Evolutionary conservation across 2,329 filamentous ascomycete genomes (phyloP).

Genomic region (Trichophyton mentagrophytes): DNA sequence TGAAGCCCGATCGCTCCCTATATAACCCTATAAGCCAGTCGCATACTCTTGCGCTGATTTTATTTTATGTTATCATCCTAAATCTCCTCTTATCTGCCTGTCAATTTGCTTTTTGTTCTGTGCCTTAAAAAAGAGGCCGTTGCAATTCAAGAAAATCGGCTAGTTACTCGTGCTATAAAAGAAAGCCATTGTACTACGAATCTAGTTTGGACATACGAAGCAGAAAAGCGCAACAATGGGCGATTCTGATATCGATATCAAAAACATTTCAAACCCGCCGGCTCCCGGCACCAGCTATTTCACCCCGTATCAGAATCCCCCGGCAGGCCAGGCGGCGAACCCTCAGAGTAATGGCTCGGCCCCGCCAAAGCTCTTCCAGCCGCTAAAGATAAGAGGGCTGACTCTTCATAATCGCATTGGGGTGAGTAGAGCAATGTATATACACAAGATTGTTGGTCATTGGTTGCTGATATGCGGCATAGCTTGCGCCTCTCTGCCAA

Average conservation of each 20-base stretch:
- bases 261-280: conserved; percentile 23
- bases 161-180: no score
- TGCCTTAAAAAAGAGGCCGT: background rate
- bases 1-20: no score
- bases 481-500: conserved; percentile 52
- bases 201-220: background rate
- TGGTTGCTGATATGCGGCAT: background rate
- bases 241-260: background rate
- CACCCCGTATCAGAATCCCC: conserved; percentile 26
- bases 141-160: no score
- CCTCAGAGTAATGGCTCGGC: conserved; percentile 30
- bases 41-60: no score
- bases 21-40: no score
- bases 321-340: conserved; percentile 27
- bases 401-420: conserved; percentile 56
- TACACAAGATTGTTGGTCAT: background rate
- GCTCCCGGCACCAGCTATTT: conserved; percentile 25
- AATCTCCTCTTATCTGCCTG: no score
- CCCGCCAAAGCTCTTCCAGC: conserved; percentile 46
- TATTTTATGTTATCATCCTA: no score
- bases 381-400: conserved; percentile 45
- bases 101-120: background rate
- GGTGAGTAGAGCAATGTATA: conserved; percentile 20
- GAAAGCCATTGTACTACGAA: no score
- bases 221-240: background rate